phyloP scores from a whole-genome alignment of 1,284 basidiomycete species.

The Apiotrichum brassicae region DNA sequence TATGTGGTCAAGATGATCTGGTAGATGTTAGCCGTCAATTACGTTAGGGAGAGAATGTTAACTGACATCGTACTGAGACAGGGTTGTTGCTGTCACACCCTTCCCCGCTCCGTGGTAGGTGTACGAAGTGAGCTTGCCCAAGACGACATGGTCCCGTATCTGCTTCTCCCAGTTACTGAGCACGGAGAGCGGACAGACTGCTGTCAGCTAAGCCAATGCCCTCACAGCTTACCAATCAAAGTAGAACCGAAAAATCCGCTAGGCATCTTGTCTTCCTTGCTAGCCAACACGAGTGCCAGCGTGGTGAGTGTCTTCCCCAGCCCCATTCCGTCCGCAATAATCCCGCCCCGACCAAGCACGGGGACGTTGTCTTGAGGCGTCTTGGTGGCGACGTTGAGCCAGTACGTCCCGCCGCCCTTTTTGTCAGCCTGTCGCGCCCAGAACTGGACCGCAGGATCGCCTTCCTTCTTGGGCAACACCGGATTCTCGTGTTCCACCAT shows the following conservation, averaged over 20 bases:
- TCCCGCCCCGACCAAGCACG: constrained; percentile 67
- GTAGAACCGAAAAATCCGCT: constrained; percentile 58
- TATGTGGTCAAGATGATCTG: constrained; percentile 80
- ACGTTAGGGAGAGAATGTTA: not conserved
- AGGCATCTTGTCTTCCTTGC: constrained; percentile 57
- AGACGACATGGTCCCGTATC: constrained; percentile 65
- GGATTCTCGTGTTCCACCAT: constrained; percentile 71
- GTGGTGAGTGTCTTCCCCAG: constrained; percentile 76
- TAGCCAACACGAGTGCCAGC: constrained; percentile 67
- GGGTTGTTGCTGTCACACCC: constrained; percentile 55
- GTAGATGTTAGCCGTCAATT: no score
- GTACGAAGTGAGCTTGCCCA: constrained; percentile 55
- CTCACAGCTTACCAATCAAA: constrained; percentile 59
- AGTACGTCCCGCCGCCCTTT: constrained; percentile 45
- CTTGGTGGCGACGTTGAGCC: constrained; percentile 64
- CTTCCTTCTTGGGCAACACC: constrained; percentile 57
- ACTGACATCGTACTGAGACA: constrained; percentile 59
- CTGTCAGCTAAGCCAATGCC: not conserved
- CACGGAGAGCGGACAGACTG: constrained; percentile 79
- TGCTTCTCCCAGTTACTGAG: constrained; percentile 89
- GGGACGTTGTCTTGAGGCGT: constrained; percentile 64
- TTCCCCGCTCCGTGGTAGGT: constrained; percentile 63
- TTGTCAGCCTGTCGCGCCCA: constrained; percentile 63
- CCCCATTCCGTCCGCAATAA: constrained; percentile 87
- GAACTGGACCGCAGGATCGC: constrained; percentile 74